These are phyloP conservation scores for Gentiana dahurica DNA, from an alignment of 257 asterid genomes.

Conservation along the genomic window DNA sequence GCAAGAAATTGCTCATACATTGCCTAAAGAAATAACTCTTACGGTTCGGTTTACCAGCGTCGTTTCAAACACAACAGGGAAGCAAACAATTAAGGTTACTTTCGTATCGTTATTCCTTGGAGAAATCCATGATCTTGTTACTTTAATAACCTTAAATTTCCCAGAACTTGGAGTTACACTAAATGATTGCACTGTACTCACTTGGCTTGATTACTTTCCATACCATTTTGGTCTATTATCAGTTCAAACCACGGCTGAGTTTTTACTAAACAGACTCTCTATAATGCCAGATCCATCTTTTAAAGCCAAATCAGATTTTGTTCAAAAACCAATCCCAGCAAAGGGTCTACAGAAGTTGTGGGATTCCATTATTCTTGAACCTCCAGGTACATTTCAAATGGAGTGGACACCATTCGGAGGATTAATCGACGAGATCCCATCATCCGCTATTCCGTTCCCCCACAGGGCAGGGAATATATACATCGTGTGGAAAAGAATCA, in stretches of 20 bases:
- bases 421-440: not conserved
- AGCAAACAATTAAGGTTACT: not conserved
- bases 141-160: not conserved
- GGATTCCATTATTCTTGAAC: not conserved
- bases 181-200: not conserved
- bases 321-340: not conserved
- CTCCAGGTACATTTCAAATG: not conserved
- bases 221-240: not conserved
- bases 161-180: not conserved
- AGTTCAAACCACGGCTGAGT: not conserved
- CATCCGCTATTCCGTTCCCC: constrained; percentile 6
- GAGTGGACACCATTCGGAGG: constrained; percentile 6
- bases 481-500: not conserved
- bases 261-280: not conserved
- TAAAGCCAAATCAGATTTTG: constrained; percentile 7
- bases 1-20: constrained; percentile 1
- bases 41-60: not conserved
- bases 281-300: not conserved
- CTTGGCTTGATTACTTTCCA: not conserved
- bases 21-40: not conserved
- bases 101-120: not conserved
- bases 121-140: not conserved
- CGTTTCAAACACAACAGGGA: not conserved
- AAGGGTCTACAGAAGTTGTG: not conserved
- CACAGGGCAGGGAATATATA: constrained; percentile 4